Percentiles rank a stretch among this genome's conserved stretches.
phyloP scores from a whole-genome alignment of 352 stramenopile species.

The Pythium plurisporium region DNA sequence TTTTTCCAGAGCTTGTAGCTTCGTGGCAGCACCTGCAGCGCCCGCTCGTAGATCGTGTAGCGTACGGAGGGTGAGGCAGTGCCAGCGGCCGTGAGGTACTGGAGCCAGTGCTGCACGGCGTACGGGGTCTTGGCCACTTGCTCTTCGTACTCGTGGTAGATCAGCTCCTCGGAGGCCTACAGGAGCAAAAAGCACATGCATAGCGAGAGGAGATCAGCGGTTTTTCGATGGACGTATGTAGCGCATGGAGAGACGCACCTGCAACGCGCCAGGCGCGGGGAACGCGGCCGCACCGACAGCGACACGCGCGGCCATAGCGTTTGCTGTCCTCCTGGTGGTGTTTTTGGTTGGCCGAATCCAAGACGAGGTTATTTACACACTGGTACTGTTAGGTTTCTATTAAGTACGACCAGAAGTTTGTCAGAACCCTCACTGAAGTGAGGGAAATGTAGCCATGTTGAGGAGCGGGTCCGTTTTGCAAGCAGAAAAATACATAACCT shows the following conservation, averaged over 20 bases:
- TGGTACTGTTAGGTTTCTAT: background rate
- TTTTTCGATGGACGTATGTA: background rate
- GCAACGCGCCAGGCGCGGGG: background rate
- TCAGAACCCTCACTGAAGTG: no score
- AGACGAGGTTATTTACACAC: conserved; percentile 8
- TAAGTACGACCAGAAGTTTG: background rate
- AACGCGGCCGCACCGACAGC: conserved; percentile 3
- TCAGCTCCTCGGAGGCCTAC: background rate
- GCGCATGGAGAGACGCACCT: background rate
- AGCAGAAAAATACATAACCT: background rate
- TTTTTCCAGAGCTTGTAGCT: conserved; percentile 96
- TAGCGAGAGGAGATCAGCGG: conserved; percentile 3
- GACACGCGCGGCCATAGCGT: conserved; percentile 13
- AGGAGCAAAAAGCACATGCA: conserved; percentile 6
- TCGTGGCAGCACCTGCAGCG: conserved; percentile 75
- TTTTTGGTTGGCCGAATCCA: conserved; percentile 8
- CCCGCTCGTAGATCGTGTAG: conserved; percentile 82
- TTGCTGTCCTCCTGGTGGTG: background rate
- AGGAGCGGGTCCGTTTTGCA: conserved; percentile 11
- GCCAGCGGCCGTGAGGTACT: conserved; percentile 43
- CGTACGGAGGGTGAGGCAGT: conserved; percentile 18
- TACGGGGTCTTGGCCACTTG: conserved; percentile 81
- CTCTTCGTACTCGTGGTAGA: conserved; percentile 72
- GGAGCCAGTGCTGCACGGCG: conserved; percentile 76
- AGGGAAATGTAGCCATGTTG: conserved; percentile 13